These are phyloP conservation scores for Cladosporium phlei DNA, from an alignment of 2,329 filamentous ascomycete genomes.

Conservation along the genomic window DNA sequence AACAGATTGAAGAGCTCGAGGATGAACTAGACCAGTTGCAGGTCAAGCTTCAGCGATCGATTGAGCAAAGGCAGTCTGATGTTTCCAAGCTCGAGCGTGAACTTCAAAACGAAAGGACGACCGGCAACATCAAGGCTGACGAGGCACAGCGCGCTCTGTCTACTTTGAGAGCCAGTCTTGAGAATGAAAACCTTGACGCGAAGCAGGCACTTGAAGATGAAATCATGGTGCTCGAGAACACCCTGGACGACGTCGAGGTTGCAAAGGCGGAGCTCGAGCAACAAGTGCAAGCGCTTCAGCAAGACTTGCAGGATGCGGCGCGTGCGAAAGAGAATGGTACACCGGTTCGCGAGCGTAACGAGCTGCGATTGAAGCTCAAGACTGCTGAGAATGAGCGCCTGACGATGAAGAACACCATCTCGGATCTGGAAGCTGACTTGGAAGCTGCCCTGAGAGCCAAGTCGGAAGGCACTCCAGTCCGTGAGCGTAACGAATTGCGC, in stretches of 20 bases:
- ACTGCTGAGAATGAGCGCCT: slow-evolving; percentile 30
- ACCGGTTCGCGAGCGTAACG: slow-evolving; percentile 33
- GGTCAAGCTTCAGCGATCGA: slow-evolving; percentile 33
- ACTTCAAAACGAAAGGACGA: slow-evolving; percentile 32
- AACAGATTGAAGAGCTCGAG: slow-evolving; percentile 33
- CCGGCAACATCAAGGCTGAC: slow-evolving; percentile 22
- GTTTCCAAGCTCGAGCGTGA: slow-evolving; percentile 41
- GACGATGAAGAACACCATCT: slow-evolving; percentile 31
- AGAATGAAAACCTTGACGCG: slow-evolving; percentile 29
- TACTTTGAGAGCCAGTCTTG: slow-evolving; percentile 49
- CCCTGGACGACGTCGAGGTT: slow-evolving; percentile 38
- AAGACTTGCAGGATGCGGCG: slow-evolving; percentile 29
- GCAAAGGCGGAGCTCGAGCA: slow-evolving; percentile 57
- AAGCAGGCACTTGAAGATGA: slow-evolving; percentile 54
- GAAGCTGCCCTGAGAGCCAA: slow-evolving; percentile 25
- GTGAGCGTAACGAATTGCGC: slow-evolving; percentile 33
- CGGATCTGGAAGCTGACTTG: slow-evolving; percentile 34
- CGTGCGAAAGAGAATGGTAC: slow-evolving; percentile 36
- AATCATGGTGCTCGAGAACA: slow-evolving; percentile 44
- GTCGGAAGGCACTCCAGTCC: slow-evolving; percentile 26
- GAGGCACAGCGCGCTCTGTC: slow-evolving; percentile 39
- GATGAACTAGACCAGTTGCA: slow-evolving; percentile 39
- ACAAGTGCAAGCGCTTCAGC: slow-evolving; percentile 44
- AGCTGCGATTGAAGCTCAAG: slow-evolving; percentile 29
- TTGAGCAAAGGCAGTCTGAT: slow-evolving; percentile 28